These are phyloP conservation scores for Penicillium sp. DNA, from an alignment of 2,329 filamentous ascomycete species.

Conservation along the genomic window DNA sequence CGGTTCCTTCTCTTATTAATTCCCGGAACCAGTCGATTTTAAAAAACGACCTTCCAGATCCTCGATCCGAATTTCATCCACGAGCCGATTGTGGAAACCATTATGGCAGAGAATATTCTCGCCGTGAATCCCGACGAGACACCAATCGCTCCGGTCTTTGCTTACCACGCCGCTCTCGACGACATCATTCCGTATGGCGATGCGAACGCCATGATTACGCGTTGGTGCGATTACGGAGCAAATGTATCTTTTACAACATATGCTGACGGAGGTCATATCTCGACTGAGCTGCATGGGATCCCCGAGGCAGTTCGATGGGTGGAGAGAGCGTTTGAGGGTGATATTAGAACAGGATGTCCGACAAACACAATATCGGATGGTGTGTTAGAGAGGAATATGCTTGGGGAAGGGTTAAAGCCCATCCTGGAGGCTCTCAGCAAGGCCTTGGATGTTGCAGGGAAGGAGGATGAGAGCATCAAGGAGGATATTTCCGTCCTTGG, in stretches of 20 bases:
- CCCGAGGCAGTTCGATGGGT: slow-evolving; percentile 29
- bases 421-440: slow-evolving; percentile 28
- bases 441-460: slow-evolving; percentile 22
- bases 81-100: not conserved
- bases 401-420: slow-evolving; percentile 30
- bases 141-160: slow-evolving; percentile 31
- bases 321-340: slow-evolving; percentile 31
- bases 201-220: not conserved
- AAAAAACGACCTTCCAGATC: slow-evolving; percentile 27
- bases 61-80: slow-evolving; percentile 17
- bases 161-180: slow-evolving; percentile 33
- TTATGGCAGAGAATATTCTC: slow-evolving; percentile 21
- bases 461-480: slow-evolving; percentile 26
- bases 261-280: slow-evolving; percentile 30
- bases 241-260: slow-evolving; percentile 33
- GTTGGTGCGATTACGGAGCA: slow-evolving; percentile 23
- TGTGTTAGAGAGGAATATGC: slow-evolving; percentile 28
- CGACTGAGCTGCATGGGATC: slow-evolving; percentile 30
- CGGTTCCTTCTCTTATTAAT: slow-evolving; percentile 21
- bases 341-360: slow-evolving; percentile 26
- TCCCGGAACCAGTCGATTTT: slow-evolving; percentile 31
- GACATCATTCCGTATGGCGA: slow-evolving; percentile 27
- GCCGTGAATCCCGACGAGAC: slow-evolving; percentile 28
- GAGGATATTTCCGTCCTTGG: not conserved
- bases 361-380: slow-evolving; percentile 26